phyloP scores from a whole-genome alignment of 2,329 filamentous ascomycete genomes.

The Exophiala lecanii-corni region DNA sequence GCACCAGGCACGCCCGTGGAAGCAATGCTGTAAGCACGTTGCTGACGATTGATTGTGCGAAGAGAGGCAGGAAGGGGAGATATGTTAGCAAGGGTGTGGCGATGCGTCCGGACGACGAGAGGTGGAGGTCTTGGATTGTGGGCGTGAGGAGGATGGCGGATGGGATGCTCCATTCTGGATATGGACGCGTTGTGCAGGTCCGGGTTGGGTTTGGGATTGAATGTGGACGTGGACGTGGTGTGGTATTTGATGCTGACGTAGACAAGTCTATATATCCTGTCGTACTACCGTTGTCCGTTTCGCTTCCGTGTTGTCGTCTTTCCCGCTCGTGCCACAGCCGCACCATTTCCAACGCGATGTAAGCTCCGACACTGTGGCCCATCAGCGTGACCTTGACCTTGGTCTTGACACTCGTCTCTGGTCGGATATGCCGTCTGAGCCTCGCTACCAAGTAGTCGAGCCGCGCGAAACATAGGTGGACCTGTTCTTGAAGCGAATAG shows the following conservation, averaged over 20 bases:
- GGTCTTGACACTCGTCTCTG: slow-evolving; percentile 15
- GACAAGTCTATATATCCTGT: too few species aligned
- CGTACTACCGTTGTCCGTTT: too few species aligned
- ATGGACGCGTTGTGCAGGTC: too few species aligned
- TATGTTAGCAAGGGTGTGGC: slow-evolving; percentile 57
- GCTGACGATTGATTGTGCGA: slow-evolving; percentile 40
- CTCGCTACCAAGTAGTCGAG: slow-evolving; percentile 37
- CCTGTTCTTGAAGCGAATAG: slow-evolving; percentile 39
- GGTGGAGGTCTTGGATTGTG: slow-evolving; percentile 66
- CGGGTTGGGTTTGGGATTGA: neutral
- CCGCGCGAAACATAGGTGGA: slow-evolving; percentile 42
- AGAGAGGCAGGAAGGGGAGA: slow-evolving; percentile 34
- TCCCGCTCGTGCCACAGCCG: slow-evolving; percentile 47
- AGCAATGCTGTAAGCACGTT: slow-evolving; percentile 41
- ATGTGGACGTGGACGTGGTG: too few species aligned
- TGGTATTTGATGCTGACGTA: too few species aligned
- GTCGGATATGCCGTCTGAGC: slow-evolving; percentile 4
- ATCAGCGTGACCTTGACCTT: slow-evolving; percentile 55
- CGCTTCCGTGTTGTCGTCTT: neutral
- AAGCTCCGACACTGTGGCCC: slow-evolving; percentile 71
- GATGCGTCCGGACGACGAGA: slow-evolving; percentile 59
- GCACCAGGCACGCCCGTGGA: slow-evolving; percentile 37
- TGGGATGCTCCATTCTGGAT: slow-evolving; percentile 37
- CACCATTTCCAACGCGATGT: slow-evolving; percentile 66
- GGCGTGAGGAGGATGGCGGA: slow-evolving; percentile 66